These are phyloP conservation scores for Apostasia ramifera DNA, from an alignment of 106 monocot species.

Conservation along the genomic window DNA sequence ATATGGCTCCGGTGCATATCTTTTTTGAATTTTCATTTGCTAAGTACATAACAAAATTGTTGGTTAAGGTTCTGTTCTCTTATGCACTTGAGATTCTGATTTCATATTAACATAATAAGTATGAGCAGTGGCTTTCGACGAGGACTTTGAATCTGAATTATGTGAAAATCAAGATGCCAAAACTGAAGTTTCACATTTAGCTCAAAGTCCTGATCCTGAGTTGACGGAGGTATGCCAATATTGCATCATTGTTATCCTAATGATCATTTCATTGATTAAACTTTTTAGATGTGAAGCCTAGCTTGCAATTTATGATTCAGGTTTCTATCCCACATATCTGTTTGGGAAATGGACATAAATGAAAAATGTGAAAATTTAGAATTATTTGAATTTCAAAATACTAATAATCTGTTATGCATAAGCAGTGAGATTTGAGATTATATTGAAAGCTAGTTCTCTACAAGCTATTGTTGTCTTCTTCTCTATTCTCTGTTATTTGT, in stretches of 20 bases:
- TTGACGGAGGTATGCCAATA: slow-evolving; percentile 60
- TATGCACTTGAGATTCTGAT: neutral
- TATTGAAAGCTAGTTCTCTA: too few species aligned
- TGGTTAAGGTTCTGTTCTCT: neutral
- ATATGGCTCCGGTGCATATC: slow-evolving; percentile 78
- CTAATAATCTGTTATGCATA: too few species aligned
- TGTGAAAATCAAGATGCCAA: slow-evolving; percentile 75
- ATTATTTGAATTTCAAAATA: too few species aligned
- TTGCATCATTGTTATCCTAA: neutral
- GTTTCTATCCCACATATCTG: too few species aligned
- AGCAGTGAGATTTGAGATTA: too few species aligned
- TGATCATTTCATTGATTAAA: neutral
- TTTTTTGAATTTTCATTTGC: neutral
- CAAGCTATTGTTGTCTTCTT: too few species aligned
- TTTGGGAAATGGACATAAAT: too few species aligned
- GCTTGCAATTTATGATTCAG: too few species aligned
- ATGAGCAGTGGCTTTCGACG: slow-evolving; percentile 84
- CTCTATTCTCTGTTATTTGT: too few species aligned
- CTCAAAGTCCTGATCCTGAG: slow-evolving; percentile 72
- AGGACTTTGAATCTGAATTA: slow-evolving; percentile 96
- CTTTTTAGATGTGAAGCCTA: neutral
- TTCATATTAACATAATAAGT: neutral
- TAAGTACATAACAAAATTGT: neutral
- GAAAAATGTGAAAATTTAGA: too few species aligned
- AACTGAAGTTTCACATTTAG: slow-evolving; percentile 64